Base-by-base conservation (phyloP, 2,329 filamentous ascomycete species). In the Aspergillus niger region DNA sequence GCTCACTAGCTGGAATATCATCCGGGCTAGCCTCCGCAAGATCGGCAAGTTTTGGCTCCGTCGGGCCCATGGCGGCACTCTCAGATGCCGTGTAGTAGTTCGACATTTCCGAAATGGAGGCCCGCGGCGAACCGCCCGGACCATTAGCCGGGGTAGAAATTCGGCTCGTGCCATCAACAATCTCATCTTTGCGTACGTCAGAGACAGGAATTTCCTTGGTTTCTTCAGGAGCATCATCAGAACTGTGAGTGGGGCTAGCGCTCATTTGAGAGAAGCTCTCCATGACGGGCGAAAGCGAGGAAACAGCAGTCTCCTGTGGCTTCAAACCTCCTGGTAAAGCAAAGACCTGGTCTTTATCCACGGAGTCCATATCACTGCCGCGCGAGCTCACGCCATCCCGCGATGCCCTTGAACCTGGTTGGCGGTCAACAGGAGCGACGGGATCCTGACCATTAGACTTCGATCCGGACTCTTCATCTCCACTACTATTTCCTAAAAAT, bases 11-110 rank as follows among this genome's bases (percentile, higher is more conserved):
- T n/a, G 53, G 36, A 8, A 68, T 61, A 17, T 68, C 65, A 51
- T 72, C 64, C 11, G 59, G 48, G 6, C 54, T 62, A 5, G 54
- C 65, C 47, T 71, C 68, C 3, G 61, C 43, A 5, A 62, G 53
- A 15, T 68, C 68, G 6, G 58, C 48, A 28, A 62, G 48, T 44
- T 65, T 67, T 32, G 63, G 65, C 13, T 74, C 72, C 43, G 73
- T 71, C 8, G 71, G 69, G 8, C 73, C 66, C 28, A 75, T 70
- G 13, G 76, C 67, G 11, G 77, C 76, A 26, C 78, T 80, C 58
- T 74, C 81, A 7, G 74, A 74, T 5, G 80, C 78, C 22, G 80
- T 81, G 47, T 75, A 72, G 63, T 81, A 81, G 38, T 79, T 74
- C 22, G 78, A 80, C 10, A 72, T 61, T 54, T 78, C 76, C 7